Evolutionary conservation across 129 eudicot genomes (phyloP), one percentile per base, ranked within the genome.

Genomic region (Chrysanthemum seticuspe): DNA sequence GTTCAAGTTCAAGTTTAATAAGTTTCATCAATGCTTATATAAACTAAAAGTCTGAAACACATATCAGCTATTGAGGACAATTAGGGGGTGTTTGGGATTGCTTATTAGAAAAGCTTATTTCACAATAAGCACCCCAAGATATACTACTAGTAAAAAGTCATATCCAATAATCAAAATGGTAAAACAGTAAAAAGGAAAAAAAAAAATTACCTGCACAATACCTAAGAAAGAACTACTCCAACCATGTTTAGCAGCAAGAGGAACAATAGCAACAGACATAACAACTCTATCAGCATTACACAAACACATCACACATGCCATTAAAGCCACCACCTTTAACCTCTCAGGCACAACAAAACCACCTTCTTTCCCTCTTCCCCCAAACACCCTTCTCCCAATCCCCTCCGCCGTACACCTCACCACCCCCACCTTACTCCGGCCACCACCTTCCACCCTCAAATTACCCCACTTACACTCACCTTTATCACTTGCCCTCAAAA

Each of bases 261-360:
- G 98, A 76, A 94, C 98, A 64, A 94, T 74, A 34, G 96, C 97
- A 6, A 94, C 98, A 45, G 98, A 88, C 98, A 94, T 94, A 40
- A 94, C 98, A 63, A 90, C 95, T 60, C 96, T 88, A 81, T 90
- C 93, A 6, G 99, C 99, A 90, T 90, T 94, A 67, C 97, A 94
- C 83, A 94, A 78, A 68, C 96, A 86, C 99, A 94, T 94, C 3
- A 86, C 90, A 31, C 83, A 76, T 14, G 94, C 99, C 96, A 94
- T 78, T 48, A 94, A 80, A 58, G 87, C 91, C 85, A 86, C 96
- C 96, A 94, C 99, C 85, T 90, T 86, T 36, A 84, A 76, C 75
- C 97, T 85, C 75, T 88, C 91, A 72, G 85, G 84, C 85, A 83
- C 80, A 55, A 51, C 72, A 40, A 85, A 79, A 34, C 59, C 68